phyloP scores from a whole-genome alignment of 768 basidiomycete species.

The Mycena kentingensis region DNA sequence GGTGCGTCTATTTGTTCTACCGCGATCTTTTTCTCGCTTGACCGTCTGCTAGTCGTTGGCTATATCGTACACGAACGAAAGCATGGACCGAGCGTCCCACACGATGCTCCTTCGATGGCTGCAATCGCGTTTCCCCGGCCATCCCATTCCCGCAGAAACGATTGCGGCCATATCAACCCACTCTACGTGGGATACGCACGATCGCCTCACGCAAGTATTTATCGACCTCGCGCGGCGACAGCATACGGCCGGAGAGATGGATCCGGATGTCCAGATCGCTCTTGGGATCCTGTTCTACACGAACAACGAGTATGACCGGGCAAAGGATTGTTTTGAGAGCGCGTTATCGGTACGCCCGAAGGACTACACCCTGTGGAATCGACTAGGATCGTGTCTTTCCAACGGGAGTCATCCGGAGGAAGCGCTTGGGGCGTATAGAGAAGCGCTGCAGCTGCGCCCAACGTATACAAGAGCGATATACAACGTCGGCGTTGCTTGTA shows the following conservation, averaged over 20 bases:
- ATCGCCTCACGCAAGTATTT: constrained; percentile 79
- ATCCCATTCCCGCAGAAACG: constrained; percentile 56
- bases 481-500: constrained; percentile 98
- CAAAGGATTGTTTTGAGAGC: constrained; percentile 92
- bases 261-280: constrained; percentile 91
- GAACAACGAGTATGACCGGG: constrained; percentile 80
- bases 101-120: constrained; percentile 87
- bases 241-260: constrained; percentile 66
- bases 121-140: constrained; percentile 59
- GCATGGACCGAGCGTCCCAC: constrained; percentile 84
- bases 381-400: constrained; percentile 90
- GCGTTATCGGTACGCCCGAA: constrained; percentile 80
- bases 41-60: constrained; percentile 84
- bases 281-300: constrained; percentile 93
- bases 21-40: constrained; percentile 11
- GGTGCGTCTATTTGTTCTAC: constrained; percentile 42
- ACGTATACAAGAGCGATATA: constrained; percentile 97
- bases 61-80: constrained; percentile 95
- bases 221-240: constrained; percentile 81
- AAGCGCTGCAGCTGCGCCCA: constrained; percentile 87
- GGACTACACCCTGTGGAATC: constrained; percentile 97
- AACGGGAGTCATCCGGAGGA: constrained; percentile 95
- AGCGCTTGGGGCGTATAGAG: constrained; percentile 85
- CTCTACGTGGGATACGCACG: constrained; percentile 82
- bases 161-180: constrained; percentile 54